phyloP scores from a whole-genome alignment of 225 moss, liverwort and hornwort genomes.

The Neckera pumila region DNA sequence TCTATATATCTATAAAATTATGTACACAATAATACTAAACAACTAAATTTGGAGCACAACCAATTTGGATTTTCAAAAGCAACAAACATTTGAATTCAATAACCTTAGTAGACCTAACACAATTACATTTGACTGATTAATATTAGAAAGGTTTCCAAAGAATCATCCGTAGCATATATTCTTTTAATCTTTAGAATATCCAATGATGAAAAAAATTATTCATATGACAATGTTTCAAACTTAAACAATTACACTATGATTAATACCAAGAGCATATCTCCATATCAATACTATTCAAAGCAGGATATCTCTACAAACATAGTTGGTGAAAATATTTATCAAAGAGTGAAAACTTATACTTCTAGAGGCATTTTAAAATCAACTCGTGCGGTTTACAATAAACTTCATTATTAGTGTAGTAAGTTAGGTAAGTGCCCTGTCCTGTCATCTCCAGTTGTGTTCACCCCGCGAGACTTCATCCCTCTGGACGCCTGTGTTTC shows the following conservation, averaged over 20 bases:
- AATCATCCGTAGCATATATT: background rate
- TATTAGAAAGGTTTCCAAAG: background rate
- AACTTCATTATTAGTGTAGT: background rate
- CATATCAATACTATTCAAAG: background rate
- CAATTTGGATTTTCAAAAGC: too few species aligned
- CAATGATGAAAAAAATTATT: background rate
- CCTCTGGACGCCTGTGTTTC: background rate
- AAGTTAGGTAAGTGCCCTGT: background rate
- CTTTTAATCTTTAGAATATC: background rate
- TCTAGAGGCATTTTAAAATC: background rate
- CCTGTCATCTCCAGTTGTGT: background rate
- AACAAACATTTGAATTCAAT: too few species aligned
- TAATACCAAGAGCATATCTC: background rate
- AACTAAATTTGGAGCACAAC: too few species aligned
- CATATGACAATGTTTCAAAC: background rate
- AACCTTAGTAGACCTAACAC: background rate
- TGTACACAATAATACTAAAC: too few species aligned
- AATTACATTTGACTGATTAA: background rate
- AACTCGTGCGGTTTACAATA: background rate
- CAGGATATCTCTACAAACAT: too few species aligned
- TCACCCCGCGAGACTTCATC: background rate
- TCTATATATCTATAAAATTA: too few species aligned
- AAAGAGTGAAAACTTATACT: background rate
- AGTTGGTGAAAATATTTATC: background rate
- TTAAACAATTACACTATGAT: rapidly evolving